Percentiles rank a stretch among this genome's conserved stretches.
These are phyloP conservation scores for Ustilago nuda DNA, from an alignment of 1,284 basidiomycete species.

Conservation along the genomic window DNA sequence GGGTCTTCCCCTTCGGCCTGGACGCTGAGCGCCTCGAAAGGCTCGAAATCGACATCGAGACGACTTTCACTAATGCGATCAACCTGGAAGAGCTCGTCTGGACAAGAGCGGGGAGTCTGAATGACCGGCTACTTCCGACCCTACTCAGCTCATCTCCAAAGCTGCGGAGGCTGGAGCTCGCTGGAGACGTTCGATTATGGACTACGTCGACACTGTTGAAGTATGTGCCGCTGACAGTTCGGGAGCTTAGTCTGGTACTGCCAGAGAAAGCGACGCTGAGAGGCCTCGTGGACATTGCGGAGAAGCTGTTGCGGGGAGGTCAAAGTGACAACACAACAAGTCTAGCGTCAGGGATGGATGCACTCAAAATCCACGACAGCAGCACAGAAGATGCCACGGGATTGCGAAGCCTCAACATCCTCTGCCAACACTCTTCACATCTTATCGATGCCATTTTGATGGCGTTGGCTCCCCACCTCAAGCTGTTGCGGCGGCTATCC, in stretches of 20 bases:
- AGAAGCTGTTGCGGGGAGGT: constrained; percentile 18
- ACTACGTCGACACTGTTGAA: constrained; percentile 46
- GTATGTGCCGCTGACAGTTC: constrained; percentile 33
- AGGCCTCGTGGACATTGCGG: constrained; percentile 38
- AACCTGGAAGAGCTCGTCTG: constrained; percentile 58
- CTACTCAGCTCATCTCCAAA: constrained; percentile 33
- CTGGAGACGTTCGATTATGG: constrained; percentile 60
- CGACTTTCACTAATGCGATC: constrained; percentile 36
- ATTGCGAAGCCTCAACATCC: constrained; percentile 44
- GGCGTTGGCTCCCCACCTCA: constrained; percentile 46
- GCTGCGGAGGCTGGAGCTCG: constrained; percentile 56
- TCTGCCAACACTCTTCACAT: constrained; percentile 55
- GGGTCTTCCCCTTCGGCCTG: constrained; percentile 65
- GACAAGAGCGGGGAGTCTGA: constrained; percentile 66
- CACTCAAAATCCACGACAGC: constrained; percentile 1
- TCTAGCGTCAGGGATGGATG: constrained; percentile 9
- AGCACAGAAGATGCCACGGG: constrained; percentile 10
- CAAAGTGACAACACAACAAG: neutral
- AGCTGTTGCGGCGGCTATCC: constrained; percentile 45
- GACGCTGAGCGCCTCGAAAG: constrained; percentile 59
- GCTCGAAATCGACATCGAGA: constrained; percentile 56
- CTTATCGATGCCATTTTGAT: constrained; percentile 52
- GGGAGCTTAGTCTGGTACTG: constrained; percentile 41
- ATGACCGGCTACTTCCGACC: constrained; percentile 54
- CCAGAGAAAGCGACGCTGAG: constrained; percentile 42